phyloP scores from a whole-genome alignment of 768 basidiomycete species.

The Mrakia frigida region DNA sequence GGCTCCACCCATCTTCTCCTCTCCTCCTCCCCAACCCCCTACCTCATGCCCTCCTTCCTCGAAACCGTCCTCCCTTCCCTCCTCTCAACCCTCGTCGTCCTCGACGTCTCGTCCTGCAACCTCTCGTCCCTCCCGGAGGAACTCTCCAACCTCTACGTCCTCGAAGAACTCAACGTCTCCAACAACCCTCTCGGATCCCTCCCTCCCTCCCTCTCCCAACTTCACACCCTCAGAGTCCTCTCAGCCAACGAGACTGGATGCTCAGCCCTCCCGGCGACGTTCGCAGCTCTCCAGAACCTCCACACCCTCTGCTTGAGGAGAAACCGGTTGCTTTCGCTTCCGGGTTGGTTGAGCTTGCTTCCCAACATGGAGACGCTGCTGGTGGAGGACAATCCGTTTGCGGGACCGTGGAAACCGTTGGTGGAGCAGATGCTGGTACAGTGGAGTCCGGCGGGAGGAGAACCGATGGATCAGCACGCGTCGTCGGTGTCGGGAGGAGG shows the following conservation, averaged over 20 bases:
- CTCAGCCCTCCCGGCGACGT: slow-evolving; percentile 63
- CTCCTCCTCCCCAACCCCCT: slow-evolving; percentile 70
- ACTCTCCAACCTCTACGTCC: slow-evolving; percentile 67
- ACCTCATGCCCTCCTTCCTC: slow-evolving; percentile 70
- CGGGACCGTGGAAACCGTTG: slow-evolving; percentile 84
- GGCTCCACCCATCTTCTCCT: slow-evolving; percentile 92
- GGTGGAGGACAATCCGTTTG: slow-evolving; percentile 95
- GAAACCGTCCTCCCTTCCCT: slow-evolving; percentile 65
- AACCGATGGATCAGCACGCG: background rate
- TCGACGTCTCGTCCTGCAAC: slow-evolving; percentile 88
- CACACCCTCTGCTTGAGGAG: slow-evolving; percentile 70
- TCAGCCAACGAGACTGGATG: slow-evolving; percentile 90
- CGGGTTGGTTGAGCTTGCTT: slow-evolving; percentile 93
- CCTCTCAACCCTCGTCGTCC: slow-evolving; percentile 69
- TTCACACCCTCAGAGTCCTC: slow-evolving; percentile 73
- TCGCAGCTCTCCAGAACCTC: slow-evolving; percentile 67
- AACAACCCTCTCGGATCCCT: slow-evolving; percentile 86
- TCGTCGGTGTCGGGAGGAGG: background rate
- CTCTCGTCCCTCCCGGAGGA: slow-evolving; percentile 75
- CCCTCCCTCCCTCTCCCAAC: slow-evolving; percentile 76
- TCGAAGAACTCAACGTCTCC: slow-evolving; percentile 91
- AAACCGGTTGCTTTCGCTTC: slow-evolving; percentile 81
- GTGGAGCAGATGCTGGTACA: slow-evolving; percentile 20
- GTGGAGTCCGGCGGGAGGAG: slow-evolving; percentile 10
- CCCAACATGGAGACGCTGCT: slow-evolving; percentile 71